phyloP scores from a whole-genome alignment of 805 yeast species.

The Suhomyces emberorum region DNA sequence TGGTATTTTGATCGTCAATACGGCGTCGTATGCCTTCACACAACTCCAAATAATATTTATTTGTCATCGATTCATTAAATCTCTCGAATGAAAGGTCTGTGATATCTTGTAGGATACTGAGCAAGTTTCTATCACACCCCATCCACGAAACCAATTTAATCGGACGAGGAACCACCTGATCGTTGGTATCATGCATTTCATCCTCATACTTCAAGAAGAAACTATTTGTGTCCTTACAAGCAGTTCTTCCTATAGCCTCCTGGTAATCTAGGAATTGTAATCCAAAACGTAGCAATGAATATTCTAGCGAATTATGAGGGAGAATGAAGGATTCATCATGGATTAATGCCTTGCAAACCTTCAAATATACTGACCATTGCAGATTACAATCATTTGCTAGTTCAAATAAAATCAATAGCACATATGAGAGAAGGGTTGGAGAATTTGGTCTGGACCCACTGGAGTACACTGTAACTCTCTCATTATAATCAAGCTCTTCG shows the following conservation, averaged over 20 bases:
- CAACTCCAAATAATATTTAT: slow-evolving; percentile 12
- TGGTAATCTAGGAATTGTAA: slow-evolving; percentile 24
- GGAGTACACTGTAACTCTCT: neutral
- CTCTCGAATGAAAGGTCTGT: slow-evolving; percentile 32
- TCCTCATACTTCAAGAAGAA: slow-evolving; percentile 18
- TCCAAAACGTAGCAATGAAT: slow-evolving; percentile 17
- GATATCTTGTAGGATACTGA: slow-evolving; percentile 25
- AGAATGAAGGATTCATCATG: slow-evolving; percentile 13
- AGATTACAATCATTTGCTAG: slow-evolving; percentile 24
- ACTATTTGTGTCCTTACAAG: slow-evolving; percentile 23
- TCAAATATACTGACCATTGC: slow-evolving; percentile 20
- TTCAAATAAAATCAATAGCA: slow-evolving; percentile 22
- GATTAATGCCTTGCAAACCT: slow-evolving; percentile 16
- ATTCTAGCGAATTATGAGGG: slow-evolving; percentile 19
- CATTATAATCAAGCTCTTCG: neutral
- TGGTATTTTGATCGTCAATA: slow-evolving; percentile 14
- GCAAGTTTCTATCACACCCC: slow-evolving; percentile 27
- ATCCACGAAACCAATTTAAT: slow-evolving; percentile 25
- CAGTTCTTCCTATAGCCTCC: slow-evolving; percentile 28
- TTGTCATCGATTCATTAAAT: slow-evolving; percentile 11
- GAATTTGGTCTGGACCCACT: slow-evolving; percentile 7
- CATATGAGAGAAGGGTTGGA: slow-evolving; percentile 18
- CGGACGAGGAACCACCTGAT: neutral
- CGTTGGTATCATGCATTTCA: neutral
- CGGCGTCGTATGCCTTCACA: slow-evolving; percentile 14